A percentile compares a stretch with the other conserved stretches of the same genome.
Conservation (phyloP, 2,329 filamentous ascomycete genomes). For the Pochonia chlamydosporia region DNA sequence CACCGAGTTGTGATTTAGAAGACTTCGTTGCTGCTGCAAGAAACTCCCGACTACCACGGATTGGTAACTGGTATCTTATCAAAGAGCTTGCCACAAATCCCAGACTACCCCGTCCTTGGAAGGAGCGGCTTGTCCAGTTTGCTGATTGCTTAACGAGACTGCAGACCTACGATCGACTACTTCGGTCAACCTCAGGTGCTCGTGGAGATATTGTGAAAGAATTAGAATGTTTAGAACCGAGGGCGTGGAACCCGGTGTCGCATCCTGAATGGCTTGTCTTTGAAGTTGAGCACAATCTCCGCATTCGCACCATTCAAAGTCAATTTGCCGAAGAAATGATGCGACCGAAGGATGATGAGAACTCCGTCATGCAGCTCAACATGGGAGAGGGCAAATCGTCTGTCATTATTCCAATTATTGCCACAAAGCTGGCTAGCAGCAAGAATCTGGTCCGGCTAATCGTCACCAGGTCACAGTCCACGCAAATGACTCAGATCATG, state of each 20-base stretch:
- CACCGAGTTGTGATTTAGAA: too few species aligned
- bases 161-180: slow-evolving; percentile 34
- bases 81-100: neutral
- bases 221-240: slow-evolving; percentile 12
- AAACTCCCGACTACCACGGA: too few species aligned
- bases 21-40: too few species aligned
- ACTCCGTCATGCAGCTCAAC: slow-evolving; percentile 56
- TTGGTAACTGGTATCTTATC: neutral
- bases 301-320: slow-evolving; percentile 53
- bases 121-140: slow-evolving; percentile 25
- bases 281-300: slow-evolving; percentile 55
- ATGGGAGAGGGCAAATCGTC: slow-evolving; percentile 67
- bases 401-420: slow-evolving; percentile 59
- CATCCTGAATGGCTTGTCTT: slow-evolving; percentile 56
- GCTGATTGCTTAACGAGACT: slow-evolving; percentile 29
- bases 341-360: slow-evolving; percentile 26
- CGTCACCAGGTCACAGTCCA: neutral
- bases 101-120: slow-evolving; percentile 22
- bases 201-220: slow-evolving; percentile 29
- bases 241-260: slow-evolving; percentile 45
- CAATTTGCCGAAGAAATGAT: slow-evolving; percentile 52
- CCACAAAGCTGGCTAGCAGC: slow-evolving; percentile 43
- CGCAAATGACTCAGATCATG: neutral
- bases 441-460: slow-evolving; percentile 46
- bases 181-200: slow-evolving; percentile 13